Evolutionary conservation across 305 asterid species (phyloP).

Genomic region (Rubia peregrina): DNA sequence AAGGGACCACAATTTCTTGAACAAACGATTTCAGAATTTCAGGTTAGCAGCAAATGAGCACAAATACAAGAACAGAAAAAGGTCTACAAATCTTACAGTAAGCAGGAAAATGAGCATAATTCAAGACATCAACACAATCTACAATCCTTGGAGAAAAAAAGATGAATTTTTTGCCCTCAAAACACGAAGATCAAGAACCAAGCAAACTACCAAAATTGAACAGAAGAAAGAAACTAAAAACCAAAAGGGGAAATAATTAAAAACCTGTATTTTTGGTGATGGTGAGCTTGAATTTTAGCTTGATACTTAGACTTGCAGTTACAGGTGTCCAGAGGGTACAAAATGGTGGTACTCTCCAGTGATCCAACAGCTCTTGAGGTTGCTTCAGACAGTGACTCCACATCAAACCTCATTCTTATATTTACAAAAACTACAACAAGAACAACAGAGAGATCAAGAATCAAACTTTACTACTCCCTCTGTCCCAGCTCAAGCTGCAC

Average conservation of each 20-base stretch:
- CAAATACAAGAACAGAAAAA: background rate
- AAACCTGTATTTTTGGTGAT: slow-evolving; percentile 64
- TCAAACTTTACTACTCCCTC: background rate
- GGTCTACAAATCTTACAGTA: background rate
- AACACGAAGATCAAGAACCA: background rate
- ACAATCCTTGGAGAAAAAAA: background rate
- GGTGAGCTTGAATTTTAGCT: slow-evolving; percentile 72
- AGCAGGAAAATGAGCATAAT: background rate
- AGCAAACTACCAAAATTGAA: background rate
- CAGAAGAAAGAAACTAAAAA: background rate
- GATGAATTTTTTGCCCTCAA: background rate
- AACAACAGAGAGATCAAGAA: background rate
- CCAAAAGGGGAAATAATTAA: background rate
- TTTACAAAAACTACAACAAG: no score
- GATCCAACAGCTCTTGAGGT: slow-evolving; percentile 87
- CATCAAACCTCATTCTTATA: slow-evolving; percentile 25
- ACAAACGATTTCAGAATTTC: background rate
- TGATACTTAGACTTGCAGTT: slow-evolving; percentile 84
- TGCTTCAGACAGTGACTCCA: slow-evolving; percentile 84
- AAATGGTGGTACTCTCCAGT: slow-evolving; percentile 73
- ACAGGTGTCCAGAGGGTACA: slow-evolving; percentile 91
- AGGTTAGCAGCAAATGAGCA: background rate
- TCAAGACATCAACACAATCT: slow-evolving; percentile 6
- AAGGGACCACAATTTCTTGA: background rate
- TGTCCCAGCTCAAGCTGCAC: no score